Percentiles rank a stretch among this genome's conserved stretches.
These are phyloP conservation scores for Perkinsus marinus DNA, from an alignment of 169 alveolate species.

Conservation along the genomic window DNA sequence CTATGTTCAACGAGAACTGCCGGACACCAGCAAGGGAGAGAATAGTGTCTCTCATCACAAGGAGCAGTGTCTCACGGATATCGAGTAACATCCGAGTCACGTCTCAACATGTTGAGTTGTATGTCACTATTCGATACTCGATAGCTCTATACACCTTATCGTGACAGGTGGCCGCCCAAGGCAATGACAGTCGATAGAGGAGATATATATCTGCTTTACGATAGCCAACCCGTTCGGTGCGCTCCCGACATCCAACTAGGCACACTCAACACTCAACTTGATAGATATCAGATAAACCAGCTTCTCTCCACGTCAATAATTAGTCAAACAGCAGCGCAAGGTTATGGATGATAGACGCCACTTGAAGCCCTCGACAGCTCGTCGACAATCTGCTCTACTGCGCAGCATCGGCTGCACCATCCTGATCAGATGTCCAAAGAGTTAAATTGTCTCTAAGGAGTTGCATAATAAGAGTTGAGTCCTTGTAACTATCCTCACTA, in stretches of 20 bases:
- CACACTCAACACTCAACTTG: background rate
- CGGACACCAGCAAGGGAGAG: too few relatives aligned
- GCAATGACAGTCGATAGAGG: too few relatives aligned
- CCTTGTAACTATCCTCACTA: slow-evolving; percentile 71
- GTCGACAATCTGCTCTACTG: background rate
- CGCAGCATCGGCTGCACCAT: background rate
- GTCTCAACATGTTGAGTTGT: too few relatives aligned
- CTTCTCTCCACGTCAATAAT: background rate
- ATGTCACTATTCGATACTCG: too few relatives aligned
- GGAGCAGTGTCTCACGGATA: too few relatives aligned
- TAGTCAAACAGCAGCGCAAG: background rate
- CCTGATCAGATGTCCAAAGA: slow-evolving; percentile 70
- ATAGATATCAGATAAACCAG: background rate
- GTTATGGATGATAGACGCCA: background rate
- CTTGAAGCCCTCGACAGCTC: background rate
- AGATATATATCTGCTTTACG: too few relatives aligned
- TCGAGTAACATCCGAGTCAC: too few relatives aligned
- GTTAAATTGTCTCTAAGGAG: slow-evolving; percentile 86
- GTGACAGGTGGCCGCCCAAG: too few relatives aligned
- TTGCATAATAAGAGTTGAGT: slow-evolving; percentile 82
- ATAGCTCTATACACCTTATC: too few relatives aligned
- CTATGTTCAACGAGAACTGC: too few relatives aligned
- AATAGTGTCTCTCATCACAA: too few relatives aligned
- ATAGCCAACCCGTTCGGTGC: too few relatives aligned
- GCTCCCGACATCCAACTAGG: background rate